A percentile compares a stretch with the other conserved stretches of the same genome.
Evolutionary conservation across 2,329 filamentous ascomycete genomes (phyloP).

Genomic region (Penicillium thymicola): DNA sequence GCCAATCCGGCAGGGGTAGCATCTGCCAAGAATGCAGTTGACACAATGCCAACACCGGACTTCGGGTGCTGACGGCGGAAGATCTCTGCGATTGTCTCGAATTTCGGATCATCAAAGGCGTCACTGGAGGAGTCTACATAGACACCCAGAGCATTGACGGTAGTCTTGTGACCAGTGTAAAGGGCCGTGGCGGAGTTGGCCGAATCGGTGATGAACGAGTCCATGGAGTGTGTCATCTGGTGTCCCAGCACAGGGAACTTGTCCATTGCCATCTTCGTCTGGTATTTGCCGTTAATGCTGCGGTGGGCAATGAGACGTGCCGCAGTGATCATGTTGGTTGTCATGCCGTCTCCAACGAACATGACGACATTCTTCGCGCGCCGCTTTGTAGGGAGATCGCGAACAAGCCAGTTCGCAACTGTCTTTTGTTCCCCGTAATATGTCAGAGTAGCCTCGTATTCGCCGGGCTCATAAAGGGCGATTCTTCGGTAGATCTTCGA

Average conservation of each 20-base stretch:
- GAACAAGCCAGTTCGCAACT: slow-evolving; percentile 72
- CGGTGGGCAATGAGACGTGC: slow-evolving; percentile 78
- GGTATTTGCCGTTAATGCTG: slow-evolving; percentile 79
- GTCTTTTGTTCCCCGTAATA: slow-evolving; percentile 74
- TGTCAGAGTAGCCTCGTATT: slow-evolving; percentile 70
- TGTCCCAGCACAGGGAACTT: slow-evolving; percentile 82
- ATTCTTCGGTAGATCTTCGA: slow-evolving; percentile 75
- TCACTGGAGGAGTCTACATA: slow-evolving; percentile 74
- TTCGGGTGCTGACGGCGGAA: slow-evolving; percentile 65
- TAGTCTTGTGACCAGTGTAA: slow-evolving; percentile 80
- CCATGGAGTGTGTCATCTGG: slow-evolving; percentile 84
- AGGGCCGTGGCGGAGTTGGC: slow-evolving; percentile 80
- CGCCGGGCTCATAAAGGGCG: slow-evolving; percentile 72
- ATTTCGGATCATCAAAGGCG: slow-evolving; percentile 77
- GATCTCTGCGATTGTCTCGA: slow-evolving; percentile 72
- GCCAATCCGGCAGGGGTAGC: slow-evolving; percentile 75
- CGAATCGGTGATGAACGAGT: slow-evolving; percentile 81
- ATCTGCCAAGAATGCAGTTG: slow-evolving; percentile 71
- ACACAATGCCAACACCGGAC: slow-evolving; percentile 63
- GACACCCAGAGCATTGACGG: slow-evolving; percentile 76
- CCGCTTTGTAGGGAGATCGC: slow-evolving; percentile 65
- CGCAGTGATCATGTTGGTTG: slow-evolving; percentile 53
- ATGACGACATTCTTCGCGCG: slow-evolving; percentile 82
- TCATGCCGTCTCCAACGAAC: slow-evolving; percentile 72
- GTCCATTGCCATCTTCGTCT: slow-evolving; percentile 71